Percentiles rank a stretch among this genome's conserved stretches.
Conservation (phyloP, 169 alveolate genomes). For the Plasmodium inui region DNA sequence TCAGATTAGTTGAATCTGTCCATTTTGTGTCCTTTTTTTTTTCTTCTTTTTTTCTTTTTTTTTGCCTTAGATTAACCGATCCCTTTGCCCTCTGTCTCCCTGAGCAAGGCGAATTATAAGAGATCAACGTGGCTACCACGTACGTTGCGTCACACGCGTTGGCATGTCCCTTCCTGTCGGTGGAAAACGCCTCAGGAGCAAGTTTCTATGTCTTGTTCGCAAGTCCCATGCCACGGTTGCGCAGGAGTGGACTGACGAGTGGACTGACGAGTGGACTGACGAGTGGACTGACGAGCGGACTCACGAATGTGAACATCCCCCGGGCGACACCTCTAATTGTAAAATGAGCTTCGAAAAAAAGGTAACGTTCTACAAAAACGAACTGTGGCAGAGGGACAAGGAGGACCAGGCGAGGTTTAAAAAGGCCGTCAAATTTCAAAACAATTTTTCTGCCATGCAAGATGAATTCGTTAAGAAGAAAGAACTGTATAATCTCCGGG, state of each 20-base stretch:
- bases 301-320: neutral
- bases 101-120: neutral
- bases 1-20: neutral
- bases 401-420: constrained; percentile 38
- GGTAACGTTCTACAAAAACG: constrained; percentile 32
- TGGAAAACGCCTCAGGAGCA: neutral
- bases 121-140: neutral
- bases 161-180: neutral
- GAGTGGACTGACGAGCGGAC: too few relatives aligned
- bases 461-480: constrained; percentile 23
- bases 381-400: constrained; percentile 16
- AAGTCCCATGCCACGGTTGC: neutral
- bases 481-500: constrained; percentile 13
- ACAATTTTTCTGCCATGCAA: constrained; percentile 5
- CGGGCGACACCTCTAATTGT: neutral
- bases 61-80: neutral
- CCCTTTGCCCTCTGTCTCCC: neutral
- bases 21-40: neutral
- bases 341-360: constrained; percentile 25
- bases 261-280: neutral
- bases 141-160: neutral
- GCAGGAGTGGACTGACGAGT: too few relatives aligned
- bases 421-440: constrained; percentile 29
- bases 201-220: neutral
- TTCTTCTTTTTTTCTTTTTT: neutral